phyloP scores from a whole-genome alignment of 805 yeast species.

The Schwanniomyces occidentalis region DNA sequence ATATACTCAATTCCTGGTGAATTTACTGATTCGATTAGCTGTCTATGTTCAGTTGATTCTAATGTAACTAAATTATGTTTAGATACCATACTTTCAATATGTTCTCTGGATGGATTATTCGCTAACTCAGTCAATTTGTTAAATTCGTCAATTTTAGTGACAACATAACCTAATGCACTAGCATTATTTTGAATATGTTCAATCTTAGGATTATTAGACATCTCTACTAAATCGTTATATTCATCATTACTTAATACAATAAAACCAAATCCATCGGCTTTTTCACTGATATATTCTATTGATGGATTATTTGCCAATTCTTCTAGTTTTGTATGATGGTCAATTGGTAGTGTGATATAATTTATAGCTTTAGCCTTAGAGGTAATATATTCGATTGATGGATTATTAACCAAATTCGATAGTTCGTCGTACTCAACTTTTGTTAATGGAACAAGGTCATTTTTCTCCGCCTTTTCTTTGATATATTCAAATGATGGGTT shows the following conservation, averaged over 20 bases:
- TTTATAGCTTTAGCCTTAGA: conserved; percentile 14
- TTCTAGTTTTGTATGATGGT: conserved; percentile 11
- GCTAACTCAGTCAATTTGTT: conserved; percentile 8
- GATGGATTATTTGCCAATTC: conserved; percentile 18
- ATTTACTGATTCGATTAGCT: conserved; percentile 9
- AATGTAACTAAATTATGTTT: conserved; percentile 6
- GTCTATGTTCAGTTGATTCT: neutral
- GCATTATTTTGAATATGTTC: conserved; percentile 15
- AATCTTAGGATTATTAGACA: conserved; percentile 15
- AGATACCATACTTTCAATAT: conserved; percentile 11
- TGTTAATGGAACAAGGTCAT: conserved; percentile 9
- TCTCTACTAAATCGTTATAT: conserved; percentile 9
- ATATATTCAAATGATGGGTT: conserved; percentile 31
- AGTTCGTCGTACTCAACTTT: conserved; percentile 12
- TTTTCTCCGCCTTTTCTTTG: conserved; percentile 13
- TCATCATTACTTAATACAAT: conserved; percentile 6
- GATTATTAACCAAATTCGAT: conserved; percentile 15
- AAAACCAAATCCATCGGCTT: conserved; percentile 12
- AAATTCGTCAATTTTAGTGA: conserved; percentile 12
- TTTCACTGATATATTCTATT: conserved; percentile 17
- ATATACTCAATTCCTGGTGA: conserved; percentile 24
- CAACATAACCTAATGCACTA: conserved; percentile 12
- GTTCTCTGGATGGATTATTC: conserved; percentile 13
- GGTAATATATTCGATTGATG: conserved; percentile 29
- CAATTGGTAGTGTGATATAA: conserved; percentile 6